Base-by-base conservation (phyloP, 306 rosid species). In the Quercus wislizeni region DNA sequence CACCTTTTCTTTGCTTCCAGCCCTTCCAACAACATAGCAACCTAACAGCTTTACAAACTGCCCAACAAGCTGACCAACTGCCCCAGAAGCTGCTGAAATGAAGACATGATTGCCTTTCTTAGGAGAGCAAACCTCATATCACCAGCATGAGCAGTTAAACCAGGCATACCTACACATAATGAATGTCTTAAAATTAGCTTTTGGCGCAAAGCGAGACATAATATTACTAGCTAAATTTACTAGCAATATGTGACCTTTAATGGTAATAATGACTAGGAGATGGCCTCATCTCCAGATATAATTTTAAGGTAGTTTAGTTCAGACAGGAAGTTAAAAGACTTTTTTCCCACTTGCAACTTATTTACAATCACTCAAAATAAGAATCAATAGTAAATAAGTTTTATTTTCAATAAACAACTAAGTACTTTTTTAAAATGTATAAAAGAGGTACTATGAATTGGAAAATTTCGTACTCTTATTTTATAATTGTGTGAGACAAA, bases 11-110 rank as follows among this genome's bases (percentile, higher is more conserved):
- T 21, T 21, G 21, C 21, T 21, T 21, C 21, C 21, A 21, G 21
- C 21, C 21, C 21, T 21, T 21, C 21, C 21, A 21, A 21, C 21
- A 21, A 21, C 21, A 21, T 21, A 21, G 21, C 21, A 21, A 21
- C 88, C 88, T 46, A 21, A 3, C 69, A 85, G 28, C 58, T 85
- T 85, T 9, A 85, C 85, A 19, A 85, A 81, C 58, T 81, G 85
- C 13, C 85, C 85, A 69, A 85, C 85, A 17, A 85, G 83, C 18
- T 85, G 85, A 54, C 88, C 85, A 69, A 85, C 88, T 12, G 88
- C 88, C 31, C 85, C 85, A 21, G 83, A 78, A 43, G 83, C 83
- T 30, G 88, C 83, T 6, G 85, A 85, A 30, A 85, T 55, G 11
- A 28, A 85, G 43, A 85, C 85, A 0, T 70, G 20, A 73, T 85